Base-by-base conservation (phyloP, 2,329 filamentous ascomycete species). In the Chaetomiaceae sp. region DNA sequence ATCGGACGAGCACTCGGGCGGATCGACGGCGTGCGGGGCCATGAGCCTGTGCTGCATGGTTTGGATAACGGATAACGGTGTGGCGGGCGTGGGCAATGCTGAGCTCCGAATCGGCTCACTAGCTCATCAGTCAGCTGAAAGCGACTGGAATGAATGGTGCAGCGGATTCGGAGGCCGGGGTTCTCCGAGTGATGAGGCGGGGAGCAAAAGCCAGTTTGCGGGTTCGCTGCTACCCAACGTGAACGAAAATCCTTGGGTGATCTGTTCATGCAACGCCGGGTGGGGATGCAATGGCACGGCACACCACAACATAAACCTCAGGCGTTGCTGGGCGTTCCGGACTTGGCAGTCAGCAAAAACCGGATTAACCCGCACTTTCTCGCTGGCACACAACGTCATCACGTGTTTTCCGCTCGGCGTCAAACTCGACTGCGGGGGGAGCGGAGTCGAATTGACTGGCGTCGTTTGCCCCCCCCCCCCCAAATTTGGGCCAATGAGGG, bases 331-430 rank as follows among this genome's bases (percentile, higher is more conserved):
- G n/a, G 5, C 6, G 6, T n/a, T 6, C 33, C 33, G 5, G 33
- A 45, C 11, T 33, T 45, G 42, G 42, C 42, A 34, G 42, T 45
- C 42, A 45, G 42, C 42, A 25, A 5, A 29, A 36, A n/a, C 29
- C 14, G 44, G 21, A 36, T 36, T 27, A 9, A 16, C 9, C 44
- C 21, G 32, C 16, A 3, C n/a, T 20, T 38, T 38, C 37, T 23
- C n/a, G 8, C n/a, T 5, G 13, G 4, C n/a, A 14, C 6, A 14
- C 13, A 3, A 44, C 16, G 41, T 20, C 41, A 44, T 29, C 45
- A 30, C 25, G 45, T 48, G 20, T 9, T 5, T n/a, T n/a, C n/a
- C n/a, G n/a, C n/a, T n/a, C n/a, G n/a, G n/a, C n/a, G n/a, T n/a
- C n/a, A n/a, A n/a, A n/a, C n/a, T n/a, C n/a, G n/a, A n/a, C n/a